phyloP scores from a whole-genome alignment of 2,329 filamentous ascomycete genomes.

The Aureobasidium zeae region DNA sequence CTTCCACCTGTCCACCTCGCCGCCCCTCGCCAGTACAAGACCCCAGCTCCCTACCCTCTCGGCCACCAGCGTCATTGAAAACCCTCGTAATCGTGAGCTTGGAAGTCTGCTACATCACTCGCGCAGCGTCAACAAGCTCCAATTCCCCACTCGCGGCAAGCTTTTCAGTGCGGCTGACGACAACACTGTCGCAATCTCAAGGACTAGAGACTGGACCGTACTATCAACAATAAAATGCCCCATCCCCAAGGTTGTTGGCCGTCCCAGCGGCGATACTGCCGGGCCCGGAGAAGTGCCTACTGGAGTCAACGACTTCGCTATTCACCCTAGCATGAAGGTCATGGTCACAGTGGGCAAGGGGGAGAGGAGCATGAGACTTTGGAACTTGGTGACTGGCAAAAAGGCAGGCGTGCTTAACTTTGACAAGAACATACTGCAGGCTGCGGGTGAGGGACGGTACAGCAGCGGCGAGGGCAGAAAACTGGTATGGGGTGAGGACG shows the following conservation, averaged over 20 bases:
- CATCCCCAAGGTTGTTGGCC: constrained; percentile 65
- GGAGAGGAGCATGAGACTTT: constrained; percentile 84
- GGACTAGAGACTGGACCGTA: constrained; percentile 81
- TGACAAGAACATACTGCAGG: constrained; percentile 58
- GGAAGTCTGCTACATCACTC: constrained; percentile 81
- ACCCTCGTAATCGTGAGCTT: constrained; percentile 77
- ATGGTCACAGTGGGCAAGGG: constrained; percentile 89
- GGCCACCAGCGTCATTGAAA: constrained; percentile 68
- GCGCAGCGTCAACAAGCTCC: constrained; percentile 67
- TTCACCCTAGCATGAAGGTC: constrained; percentile 92
- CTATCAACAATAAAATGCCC: constrained; percentile 84
- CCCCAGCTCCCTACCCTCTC: constrained; percentile 51
- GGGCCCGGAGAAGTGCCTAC: constrained; percentile 68
- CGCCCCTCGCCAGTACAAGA: constrained; percentile 50
- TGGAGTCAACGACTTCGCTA: constrained; percentile 90
- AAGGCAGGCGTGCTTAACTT: constrained; percentile 92
- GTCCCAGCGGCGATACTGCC: constrained; percentile 85
- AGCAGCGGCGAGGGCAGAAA: constrained; percentile 72
- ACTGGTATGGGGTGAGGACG: constrained; percentile 68
- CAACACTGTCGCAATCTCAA: constrained; percentile 78
- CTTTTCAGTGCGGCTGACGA: constrained; percentile 83
- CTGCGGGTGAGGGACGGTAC: constrained; percentile 67
- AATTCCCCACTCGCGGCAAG: constrained; percentile 79
- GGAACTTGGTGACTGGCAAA: constrained; percentile 94
- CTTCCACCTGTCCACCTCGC: constrained; percentile 64